Conservation (phyloP, 257 asterid genomes). For the Osmanthus fragrans region DNA sequence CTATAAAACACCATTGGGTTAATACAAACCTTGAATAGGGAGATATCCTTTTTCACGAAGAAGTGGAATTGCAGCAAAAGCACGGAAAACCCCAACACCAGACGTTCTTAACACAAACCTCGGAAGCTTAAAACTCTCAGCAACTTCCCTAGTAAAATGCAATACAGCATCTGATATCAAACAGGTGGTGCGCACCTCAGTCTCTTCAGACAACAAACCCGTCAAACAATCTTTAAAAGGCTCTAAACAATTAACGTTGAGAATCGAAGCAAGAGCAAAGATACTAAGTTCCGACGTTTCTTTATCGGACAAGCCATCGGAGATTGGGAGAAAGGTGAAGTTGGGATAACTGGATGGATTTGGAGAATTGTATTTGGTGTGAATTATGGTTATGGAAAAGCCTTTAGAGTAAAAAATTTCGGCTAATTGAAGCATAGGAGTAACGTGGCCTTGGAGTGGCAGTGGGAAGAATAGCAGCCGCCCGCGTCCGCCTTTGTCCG, state of each 20-base stretch:
- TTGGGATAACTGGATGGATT: slow-evolving; percentile 9
- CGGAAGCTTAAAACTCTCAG: neutral
- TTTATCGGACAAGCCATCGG: slow-evolving; percentile 28
- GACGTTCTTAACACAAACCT: slow-evolving; percentile 4
- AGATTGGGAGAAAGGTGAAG: slow-evolving; percentile 26
- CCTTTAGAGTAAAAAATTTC: slow-evolving; percentile 37
- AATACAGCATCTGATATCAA: neutral
- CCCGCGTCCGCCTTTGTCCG: slow-evolving; percentile 25
- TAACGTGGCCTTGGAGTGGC: slow-evolving; percentile 39
- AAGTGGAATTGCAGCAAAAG: neutral
- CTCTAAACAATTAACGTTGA: slow-evolving; percentile 4
- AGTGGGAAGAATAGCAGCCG: slow-evolving; percentile 36
- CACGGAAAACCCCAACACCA: neutral
- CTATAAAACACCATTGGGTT: neutral
- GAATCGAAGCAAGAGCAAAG: slow-evolving; percentile 1
- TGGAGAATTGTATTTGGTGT: slow-evolving; percentile 35
- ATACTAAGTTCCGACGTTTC: slow-evolving; percentile 3
- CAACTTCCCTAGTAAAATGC: neutral
- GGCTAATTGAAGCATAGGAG: slow-evolving; percentile 41
- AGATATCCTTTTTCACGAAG: neutral
- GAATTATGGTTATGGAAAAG: slow-evolving; percentile 27
- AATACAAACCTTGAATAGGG: slow-evolving; percentile 1
- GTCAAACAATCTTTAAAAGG: slow-evolving; percentile 9
- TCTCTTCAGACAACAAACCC: neutral
- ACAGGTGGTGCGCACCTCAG: neutral